Conservation (phyloP, 495 filamentous ascomycete species). For the Hyaloscypha finlandica region DNA sequence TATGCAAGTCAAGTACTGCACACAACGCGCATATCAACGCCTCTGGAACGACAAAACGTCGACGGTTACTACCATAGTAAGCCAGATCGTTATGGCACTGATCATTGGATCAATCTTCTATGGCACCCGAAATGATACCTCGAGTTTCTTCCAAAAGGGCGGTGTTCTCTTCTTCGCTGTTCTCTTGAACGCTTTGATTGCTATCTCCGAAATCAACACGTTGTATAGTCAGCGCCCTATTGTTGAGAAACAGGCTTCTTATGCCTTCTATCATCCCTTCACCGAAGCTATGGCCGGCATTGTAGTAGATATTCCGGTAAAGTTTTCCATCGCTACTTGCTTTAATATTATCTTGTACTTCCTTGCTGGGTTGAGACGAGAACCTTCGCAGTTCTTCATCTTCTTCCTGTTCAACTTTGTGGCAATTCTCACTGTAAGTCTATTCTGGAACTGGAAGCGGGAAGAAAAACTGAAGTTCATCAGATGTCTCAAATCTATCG, state of each 20-base stretch:
- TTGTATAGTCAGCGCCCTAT: slow-evolving; percentile 63
- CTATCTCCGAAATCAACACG: slow-evolving; percentile 61
- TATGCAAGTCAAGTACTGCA: slow-evolving; percentile 58
- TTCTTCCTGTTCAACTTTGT: slow-evolving; percentile 70
- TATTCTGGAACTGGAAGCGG: slow-evolving; percentile 69
- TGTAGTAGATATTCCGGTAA: slow-evolving; percentile 68
- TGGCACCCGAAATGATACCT: slow-evolving; percentile 45
- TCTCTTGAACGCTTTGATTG: slow-evolving; percentile 57
- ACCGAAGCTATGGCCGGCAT: slow-evolving; percentile 60
- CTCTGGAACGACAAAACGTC: slow-evolving; percentile 73
- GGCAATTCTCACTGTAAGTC: slow-evolving; percentile 56
- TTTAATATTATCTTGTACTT: slow-evolving; percentile 72
- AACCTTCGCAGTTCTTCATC: slow-evolving; percentile 61
- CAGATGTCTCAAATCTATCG: slow-evolving; percentile 78
- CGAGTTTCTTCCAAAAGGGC: slow-evolving; percentile 52
- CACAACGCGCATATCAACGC: slow-evolving; percentile 64
- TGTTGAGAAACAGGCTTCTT: slow-evolving; percentile 65
- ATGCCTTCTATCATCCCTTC: slow-evolving; percentile 66
- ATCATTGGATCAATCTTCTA: slow-evolving; percentile 50
- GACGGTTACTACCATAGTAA: slow-evolving; percentile 69
- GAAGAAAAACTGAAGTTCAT: slow-evolving; percentile 52
- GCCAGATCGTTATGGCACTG: slow-evolving; percentile 58
- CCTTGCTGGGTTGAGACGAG: slow-evolving; percentile 54
- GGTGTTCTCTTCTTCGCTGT: slow-evolving; percentile 58
- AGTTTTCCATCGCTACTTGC: slow-evolving; percentile 29